phyloP scores from a whole-genome alignment of 306 rosid species.

The Cercis canadensis region DNA sequence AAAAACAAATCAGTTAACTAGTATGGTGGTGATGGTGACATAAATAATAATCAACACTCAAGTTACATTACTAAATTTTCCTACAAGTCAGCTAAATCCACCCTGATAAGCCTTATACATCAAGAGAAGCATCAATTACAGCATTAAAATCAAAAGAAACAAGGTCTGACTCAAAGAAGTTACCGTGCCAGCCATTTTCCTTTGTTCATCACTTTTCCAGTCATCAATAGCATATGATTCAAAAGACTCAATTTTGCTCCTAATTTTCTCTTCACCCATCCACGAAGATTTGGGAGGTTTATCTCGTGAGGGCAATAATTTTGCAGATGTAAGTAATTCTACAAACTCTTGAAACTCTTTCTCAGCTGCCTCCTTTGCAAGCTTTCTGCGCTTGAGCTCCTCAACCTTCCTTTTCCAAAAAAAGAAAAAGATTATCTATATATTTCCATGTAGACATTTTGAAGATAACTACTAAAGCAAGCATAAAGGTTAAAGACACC shows the following conservation, averaged over 20 bases:
- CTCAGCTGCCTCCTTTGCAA: conserved; percentile 82
- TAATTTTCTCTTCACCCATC: conserved; percentile 67
- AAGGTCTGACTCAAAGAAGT: conserved; percentile 30
- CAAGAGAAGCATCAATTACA: neutral
- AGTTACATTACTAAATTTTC: neutral
- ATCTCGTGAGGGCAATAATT: conserved; percentile 63
- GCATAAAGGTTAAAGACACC: neutral
- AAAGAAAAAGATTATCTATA: conserved; percentile 21
- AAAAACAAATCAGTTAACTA: conserved; percentile 30
- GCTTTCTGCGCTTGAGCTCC: conserved; percentile 78
- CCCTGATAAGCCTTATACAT: conserved; percentile 5
- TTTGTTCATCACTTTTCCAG: conserved; percentile 72
- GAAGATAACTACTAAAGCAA: conserved; percentile 18
- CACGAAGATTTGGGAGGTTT: conserved; percentile 86
- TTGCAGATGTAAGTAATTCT: conserved; percentile 69
- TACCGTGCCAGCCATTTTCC: conserved; percentile 87
- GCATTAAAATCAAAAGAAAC: conserved; percentile 35
- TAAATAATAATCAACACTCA: neutral
- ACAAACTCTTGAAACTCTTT: conserved; percentile 74
- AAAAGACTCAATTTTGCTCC: conserved; percentile 74
- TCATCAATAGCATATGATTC: conserved; percentile 86
- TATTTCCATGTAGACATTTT: conserved; percentile 19
- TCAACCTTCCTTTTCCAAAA: conserved; percentile 65
- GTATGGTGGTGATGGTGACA: conserved; percentile 7
- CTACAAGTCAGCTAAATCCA: conserved; percentile 21